Evolutionary conservation across 352 stramenopile genomes (phyloP).

Genomic region (Pythium insidiosum): DNA sequence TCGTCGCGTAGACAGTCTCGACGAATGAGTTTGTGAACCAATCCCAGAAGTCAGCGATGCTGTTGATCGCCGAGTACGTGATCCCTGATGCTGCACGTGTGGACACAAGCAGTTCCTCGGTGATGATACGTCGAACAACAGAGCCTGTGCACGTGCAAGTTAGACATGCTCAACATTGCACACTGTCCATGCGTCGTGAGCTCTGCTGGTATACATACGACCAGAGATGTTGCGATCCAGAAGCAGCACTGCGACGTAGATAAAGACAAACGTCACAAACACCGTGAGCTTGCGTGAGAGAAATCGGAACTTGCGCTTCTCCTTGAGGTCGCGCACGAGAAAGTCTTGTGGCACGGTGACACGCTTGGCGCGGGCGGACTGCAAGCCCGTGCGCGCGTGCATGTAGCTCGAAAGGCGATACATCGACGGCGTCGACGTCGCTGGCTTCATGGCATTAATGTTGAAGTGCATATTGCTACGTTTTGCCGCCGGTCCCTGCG

Average conservation of each 20-base stretch:
- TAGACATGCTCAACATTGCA: neutral
- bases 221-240: conserved; percentile 66
- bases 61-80: conserved; percentile 35
- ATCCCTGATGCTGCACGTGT: conserved; percentile 23
- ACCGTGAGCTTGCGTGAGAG: conserved; percentile 50
- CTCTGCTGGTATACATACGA: conserved; percentile 20
- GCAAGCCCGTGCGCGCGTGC: conserved; percentile 12
- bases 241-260: conserved; percentile 52
- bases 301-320: conserved; percentile 63
- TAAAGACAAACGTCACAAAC: conserved; percentile 57
- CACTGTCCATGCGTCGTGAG: neutral
- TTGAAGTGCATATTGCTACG: too few relatives aligned
- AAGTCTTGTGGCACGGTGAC: conserved; percentile 37
- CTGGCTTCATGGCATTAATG: conserved; percentile 2
- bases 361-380: conserved; percentile 9
- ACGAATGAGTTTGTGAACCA: conserved; percentile 64
- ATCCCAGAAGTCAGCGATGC: conserved; percentile 33
- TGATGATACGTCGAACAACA: conserved; percentile 43
- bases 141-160: conserved; percentile 31
- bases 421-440: conserved; percentile 19
- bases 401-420: conserved; percentile 35
- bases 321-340: conserved; percentile 46
- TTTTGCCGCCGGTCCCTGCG: too few relatives aligned
- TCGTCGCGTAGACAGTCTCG: conserved; percentile 28
- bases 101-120: conserved; percentile 36